phyloP scores from a whole-genome alignment of 495 filamentous ascomycete genomes.

The Podospora australis region DNA sequence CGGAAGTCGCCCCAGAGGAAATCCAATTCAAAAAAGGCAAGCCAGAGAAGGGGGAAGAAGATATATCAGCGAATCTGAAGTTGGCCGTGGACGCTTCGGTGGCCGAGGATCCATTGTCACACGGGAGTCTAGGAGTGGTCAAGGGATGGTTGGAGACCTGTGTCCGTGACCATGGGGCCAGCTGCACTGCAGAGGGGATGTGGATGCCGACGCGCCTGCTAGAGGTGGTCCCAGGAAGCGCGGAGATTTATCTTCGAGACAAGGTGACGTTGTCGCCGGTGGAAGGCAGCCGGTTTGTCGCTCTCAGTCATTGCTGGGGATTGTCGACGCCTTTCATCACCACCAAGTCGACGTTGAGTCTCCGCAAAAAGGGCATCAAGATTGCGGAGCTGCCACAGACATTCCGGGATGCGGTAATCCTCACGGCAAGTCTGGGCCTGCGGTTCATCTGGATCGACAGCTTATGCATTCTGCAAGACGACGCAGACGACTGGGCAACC shows the following conservation, averaged over 20 bases:
- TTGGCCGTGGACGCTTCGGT: neutral
- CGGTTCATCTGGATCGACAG: conserved; percentile 43
- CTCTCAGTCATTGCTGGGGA: conserved; percentile 27
- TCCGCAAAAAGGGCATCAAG: conserved; percentile 14
- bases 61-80: neutral
- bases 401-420: conserved; percentile 16
- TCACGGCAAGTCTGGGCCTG: conserved; percentile 21
- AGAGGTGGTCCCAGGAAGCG: neutral
- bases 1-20: neutral
- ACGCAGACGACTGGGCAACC: conserved; percentile 26
- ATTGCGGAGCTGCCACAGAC: conserved; percentile 16
- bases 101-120: conserved; percentile 8
- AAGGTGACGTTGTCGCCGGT: neutral
- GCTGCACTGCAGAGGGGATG: conserved; percentile 2
- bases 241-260: conserved; percentile 10
- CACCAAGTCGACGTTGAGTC: conserved; percentile 4
- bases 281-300: conserved; percentile 14
- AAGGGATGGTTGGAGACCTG: conserved; percentile 17
- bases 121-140: conserved; percentile 1
- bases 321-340: conserved; percentile 10
- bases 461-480: conserved; percentile 40
- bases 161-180: conserved; percentile 6
- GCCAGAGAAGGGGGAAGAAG: neutral
- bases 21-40: neutral
- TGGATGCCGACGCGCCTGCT: conserved; percentile 16